A percentile compares a stretch with the other conserved stretches of the same genome.
Conservation (phyloP, 495 filamentous ascomycete genomes). For the Bacidia rubella region DNA sequence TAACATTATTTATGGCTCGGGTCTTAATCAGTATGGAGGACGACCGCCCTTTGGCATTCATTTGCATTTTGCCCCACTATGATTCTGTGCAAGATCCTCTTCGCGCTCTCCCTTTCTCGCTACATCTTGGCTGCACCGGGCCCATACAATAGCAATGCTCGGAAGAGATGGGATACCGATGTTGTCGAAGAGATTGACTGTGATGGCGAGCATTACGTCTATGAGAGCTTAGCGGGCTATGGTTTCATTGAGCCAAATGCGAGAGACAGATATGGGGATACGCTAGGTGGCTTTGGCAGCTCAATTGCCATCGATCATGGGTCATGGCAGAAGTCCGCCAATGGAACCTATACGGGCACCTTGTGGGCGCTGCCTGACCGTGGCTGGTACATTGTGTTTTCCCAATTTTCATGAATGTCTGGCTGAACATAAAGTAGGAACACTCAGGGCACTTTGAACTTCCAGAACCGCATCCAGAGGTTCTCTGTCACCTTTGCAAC, state of each 20-base stretch:
- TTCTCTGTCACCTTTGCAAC: slow-evolving; percentile 47
- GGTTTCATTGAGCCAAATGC: slow-evolving; percentile 47
- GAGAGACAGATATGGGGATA: slow-evolving; percentile 61
- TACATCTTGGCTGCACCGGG: slow-evolving; percentile 2
- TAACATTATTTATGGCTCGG: background rate
- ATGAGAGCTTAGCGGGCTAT: slow-evolving; percentile 58
- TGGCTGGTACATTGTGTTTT: slow-evolving; percentile 40
- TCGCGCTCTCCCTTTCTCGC: background rate
- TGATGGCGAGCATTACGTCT: slow-evolving; percentile 49
- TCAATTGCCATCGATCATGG: slow-evolving; percentile 48
- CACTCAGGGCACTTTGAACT: slow-evolving; percentile 65
- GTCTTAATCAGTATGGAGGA: background rate
- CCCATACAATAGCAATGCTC: background rate
- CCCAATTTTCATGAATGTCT: background rate
- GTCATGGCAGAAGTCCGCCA: slow-evolving; percentile 45
- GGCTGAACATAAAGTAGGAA: slow-evolving; percentile 28
- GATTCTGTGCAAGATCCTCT: background rate
- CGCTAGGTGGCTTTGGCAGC: slow-evolving; percentile 54
- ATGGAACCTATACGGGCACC: slow-evolving; percentile 46
- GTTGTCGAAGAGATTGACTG: slow-evolving; percentile 45
- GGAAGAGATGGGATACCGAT: background rate
- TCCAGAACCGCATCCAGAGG: slow-evolving; percentile 60
- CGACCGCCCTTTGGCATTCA: background rate
- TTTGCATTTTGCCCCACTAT: background rate
- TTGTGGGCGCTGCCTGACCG: slow-evolving; percentile 58